Evolutionary conservation across 352 stramenopile genomes (phyloP).

Genomic region (Phytophthora crassamura): DNA sequence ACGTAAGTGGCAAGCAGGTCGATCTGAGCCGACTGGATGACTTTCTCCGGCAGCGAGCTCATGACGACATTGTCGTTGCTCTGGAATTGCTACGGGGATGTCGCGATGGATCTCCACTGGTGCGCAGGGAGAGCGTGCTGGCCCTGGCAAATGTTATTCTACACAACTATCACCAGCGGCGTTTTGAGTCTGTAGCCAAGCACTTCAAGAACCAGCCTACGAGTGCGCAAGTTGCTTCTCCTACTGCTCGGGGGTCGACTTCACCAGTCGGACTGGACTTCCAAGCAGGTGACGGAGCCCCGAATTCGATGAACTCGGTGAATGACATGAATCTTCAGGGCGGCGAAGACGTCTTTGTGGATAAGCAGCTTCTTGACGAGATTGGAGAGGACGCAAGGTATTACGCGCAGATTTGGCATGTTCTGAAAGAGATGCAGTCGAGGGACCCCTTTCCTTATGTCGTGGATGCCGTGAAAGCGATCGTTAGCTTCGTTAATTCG

Average conservation of each 20-base stretch:
- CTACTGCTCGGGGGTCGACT: background rate
- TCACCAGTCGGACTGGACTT: slow-evolving; percentile 15
- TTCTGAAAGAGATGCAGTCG: slow-evolving; percentile 85
- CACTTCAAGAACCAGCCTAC: slow-evolving; percentile 73
- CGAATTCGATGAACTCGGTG: slow-evolving; percentile 14
- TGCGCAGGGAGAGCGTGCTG: slow-evolving; percentile 85
- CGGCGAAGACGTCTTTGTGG: slow-evolving; percentile 45
- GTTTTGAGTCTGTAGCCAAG: slow-evolving; percentile 86
- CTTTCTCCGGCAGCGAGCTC: slow-evolving; percentile 62
- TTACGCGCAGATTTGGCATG: slow-evolving; percentile 89
- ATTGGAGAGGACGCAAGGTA: slow-evolving; percentile 75
- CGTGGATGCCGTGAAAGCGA: slow-evolving; percentile 61
- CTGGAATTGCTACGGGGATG: slow-evolving; percentile 72
- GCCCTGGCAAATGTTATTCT: slow-evolving; percentile 87
- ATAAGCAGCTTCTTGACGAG: slow-evolving; percentile 47
- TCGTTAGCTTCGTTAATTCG: slow-evolving; percentile 72
- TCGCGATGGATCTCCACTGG: slow-evolving; percentile 84
- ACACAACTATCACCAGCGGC: slow-evolving; percentile 86
- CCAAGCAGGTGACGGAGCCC: slow-evolving; percentile 16
- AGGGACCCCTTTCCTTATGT: slow-evolving; percentile 88
- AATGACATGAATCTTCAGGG: slow-evolving; percentile 22
- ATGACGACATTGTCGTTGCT: slow-evolving; percentile 74
- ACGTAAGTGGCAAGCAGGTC: slow-evolving; percentile 52
- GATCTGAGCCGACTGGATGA: slow-evolving; percentile 62
- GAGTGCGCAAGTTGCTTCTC: slow-evolving; percentile 3